A percentile compares a stretch with the other conserved stretches of the same genome.
Conservation (phyloP, 2,329 filamentous ascomycete genomes). For the Aspergillus ochraceoroseus region DNA sequence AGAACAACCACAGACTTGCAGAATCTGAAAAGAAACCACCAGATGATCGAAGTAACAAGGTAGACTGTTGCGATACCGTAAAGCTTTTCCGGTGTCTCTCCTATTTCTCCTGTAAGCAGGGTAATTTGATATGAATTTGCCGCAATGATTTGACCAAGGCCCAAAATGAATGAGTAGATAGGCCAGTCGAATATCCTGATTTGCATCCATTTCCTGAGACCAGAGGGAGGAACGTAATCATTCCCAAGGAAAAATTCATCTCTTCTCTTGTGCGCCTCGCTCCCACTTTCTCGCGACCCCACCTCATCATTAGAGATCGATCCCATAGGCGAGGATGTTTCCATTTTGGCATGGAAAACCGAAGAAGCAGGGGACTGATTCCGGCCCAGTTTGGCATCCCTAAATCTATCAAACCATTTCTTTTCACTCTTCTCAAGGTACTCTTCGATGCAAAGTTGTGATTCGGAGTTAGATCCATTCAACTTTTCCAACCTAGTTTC, state of each 20-base stretch:
- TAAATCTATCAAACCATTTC: slow-evolving; percentile 59
- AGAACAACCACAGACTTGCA: slow-evolving; percentile 55
- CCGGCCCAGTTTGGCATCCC: slow-evolving; percentile 55
- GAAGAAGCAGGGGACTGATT: slow-evolving; percentile 41
- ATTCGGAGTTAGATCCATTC: slow-evolving; percentile 54
- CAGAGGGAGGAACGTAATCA: slow-evolving; percentile 54
- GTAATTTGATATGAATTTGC: slow-evolving; percentile 65
- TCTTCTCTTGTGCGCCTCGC: slow-evolving; percentile 38
- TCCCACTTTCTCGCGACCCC: slow-evolving; percentile 32
- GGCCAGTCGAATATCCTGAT: slow-evolving; percentile 60
- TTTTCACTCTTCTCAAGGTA: slow-evolving; percentile 62
- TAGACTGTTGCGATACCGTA: slow-evolving; percentile 60
- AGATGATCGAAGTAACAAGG: slow-evolving; percentile 53
- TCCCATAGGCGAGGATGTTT: slow-evolving; percentile 34
- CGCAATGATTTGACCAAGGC: slow-evolving; percentile 59
- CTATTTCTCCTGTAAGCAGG: slow-evolving; percentile 59
- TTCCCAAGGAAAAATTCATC: slow-evolving; percentile 55
- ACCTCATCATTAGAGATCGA: slow-evolving; percentile 42
- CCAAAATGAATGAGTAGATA: slow-evolving; percentile 57
- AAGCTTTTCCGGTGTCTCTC: slow-evolving; percentile 55
- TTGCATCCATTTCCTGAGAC: slow-evolving; percentile 53
- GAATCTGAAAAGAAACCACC: slow-evolving; percentile 60
- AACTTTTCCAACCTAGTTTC: slow-evolving; percentile 54
- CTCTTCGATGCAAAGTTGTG: slow-evolving; percentile 59
- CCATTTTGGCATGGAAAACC: slow-evolving; percentile 30